Base-by-base conservation (phyloP, 202 grass and related monocot species). In the Setaria italica region DNA sequence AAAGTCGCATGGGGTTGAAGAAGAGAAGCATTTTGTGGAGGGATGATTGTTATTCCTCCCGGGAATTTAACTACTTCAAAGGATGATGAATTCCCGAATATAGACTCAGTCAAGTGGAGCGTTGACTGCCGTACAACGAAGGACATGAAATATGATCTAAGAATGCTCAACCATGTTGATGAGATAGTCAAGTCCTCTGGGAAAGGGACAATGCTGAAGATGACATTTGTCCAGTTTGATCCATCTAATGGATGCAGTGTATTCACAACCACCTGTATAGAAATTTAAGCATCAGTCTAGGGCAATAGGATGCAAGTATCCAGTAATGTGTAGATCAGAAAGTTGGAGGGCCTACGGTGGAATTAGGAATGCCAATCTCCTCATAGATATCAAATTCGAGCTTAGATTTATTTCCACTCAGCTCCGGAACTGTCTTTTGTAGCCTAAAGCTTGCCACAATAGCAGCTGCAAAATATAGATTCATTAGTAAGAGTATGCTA, bases 41-140 rank as follows among this genome's bases (percentile, higher is more conserved):
- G 96, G 86, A 95, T 97, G 66, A 99, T 92, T 65, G 97, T 94
- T 72, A 99, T 97, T 84, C 97, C 97, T 75, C 94, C 92, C 10
- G 90, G 97, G 83, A 96, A 99, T 73, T 92, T 97, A 75, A 87
- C 32, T 49, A 97, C 94, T 82, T 99, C 85, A 71, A 99, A 97
- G 80, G 59, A 90, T 21, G 97, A 94, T 39, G 94, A 94, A 67
- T 97, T 99, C 71, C 97, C 97, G 54, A 97, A 99, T 33, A 97
- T 83, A 35, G 92, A 70, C 70, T 82, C 70, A 6, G 94, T 99
- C 76, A 99, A 85, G 77, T 97, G 90, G 54, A 99, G 77, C 41
- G 90, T 94, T 77, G 94, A 97, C 80, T 99, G 93, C 63, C 67
- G 87, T 69, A 87, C 81, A 25, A 94, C 97, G 62, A 99, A 90